phyloP scores from a whole-genome alignment of 2,329 filamentous ascomycete genomes.

The Basipetospora chlamydospora region DNA sequence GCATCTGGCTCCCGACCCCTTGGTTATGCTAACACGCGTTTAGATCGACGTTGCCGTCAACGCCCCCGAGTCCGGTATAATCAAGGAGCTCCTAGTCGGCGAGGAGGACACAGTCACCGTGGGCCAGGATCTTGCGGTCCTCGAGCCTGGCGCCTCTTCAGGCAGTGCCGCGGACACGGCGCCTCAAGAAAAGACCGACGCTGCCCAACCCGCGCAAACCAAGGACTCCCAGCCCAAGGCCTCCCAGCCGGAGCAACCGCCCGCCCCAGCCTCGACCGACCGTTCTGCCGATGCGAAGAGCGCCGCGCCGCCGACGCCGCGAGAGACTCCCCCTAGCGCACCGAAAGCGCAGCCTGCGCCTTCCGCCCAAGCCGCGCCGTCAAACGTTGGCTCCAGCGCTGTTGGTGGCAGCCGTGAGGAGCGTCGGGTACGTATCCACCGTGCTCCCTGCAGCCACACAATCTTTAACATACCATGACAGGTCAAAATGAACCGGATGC shows the following conservation, averaged over 20 bases:
- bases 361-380: conserved; percentile 4
- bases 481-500: conserved; percentile 99
- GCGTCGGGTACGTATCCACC: conserved; percentile 51
- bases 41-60: conserved; percentile 96
- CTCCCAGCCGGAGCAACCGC: too few species aligned
- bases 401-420: conserved; percentile 65
- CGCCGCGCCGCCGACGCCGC: too few species aligned
- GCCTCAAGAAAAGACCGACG: too few species aligned
- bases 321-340: conserved; percentile 21
- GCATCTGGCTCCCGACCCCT: too few species aligned
- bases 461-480: not conserved
- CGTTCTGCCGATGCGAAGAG: too few species aligned
- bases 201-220: too few species aligned
- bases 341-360: conserved; percentile 18
- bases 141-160: conserved; percentile 65
- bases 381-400: too few species aligned
- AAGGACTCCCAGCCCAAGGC: too few species aligned
- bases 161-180: conserved; percentile 21
- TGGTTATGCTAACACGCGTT: too few species aligned
- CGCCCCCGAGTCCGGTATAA: conserved; percentile 74
- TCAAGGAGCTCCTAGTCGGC: conserved; percentile 80
- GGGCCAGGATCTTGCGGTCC: conserved; percentile 75
- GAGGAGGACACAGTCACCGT: conserved; percentile 95
- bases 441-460: not conserved
- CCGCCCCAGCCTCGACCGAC: too few species aligned